Percentiles rank a stretch among this genome's conserved stretches.
These are phyloP conservation scores for Ceratocystis cacaofunesta DNA, from an alignment of 2,329 filamentous ascomycete genomes.

Conservation along the genomic window DNA sequence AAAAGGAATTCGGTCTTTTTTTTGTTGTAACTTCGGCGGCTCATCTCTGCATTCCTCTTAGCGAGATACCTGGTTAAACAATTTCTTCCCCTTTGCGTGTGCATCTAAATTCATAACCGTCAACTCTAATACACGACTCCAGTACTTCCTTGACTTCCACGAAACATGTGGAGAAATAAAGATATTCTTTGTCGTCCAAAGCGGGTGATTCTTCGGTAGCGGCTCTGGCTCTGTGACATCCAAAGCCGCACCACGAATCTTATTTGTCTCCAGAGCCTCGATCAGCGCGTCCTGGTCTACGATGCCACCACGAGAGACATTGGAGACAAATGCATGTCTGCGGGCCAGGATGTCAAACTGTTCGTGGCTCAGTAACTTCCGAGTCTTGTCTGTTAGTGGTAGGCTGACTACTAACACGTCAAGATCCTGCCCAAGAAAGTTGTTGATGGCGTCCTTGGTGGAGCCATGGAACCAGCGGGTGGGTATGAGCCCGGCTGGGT, in stretches of 20 bases:
- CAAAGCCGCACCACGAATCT: conserved; percentile 49
- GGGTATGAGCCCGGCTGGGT: conserved; percentile 35
- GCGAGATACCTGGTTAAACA: conserved; percentile 30
- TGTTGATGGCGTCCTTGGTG: conserved; percentile 30
- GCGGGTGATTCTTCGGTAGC: conserved; percentile 47
- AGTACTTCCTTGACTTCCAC: conserved; percentile 28
- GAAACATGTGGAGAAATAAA: conserved; percentile 44
- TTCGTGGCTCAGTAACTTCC: conserved; percentile 34
- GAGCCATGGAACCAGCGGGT: conserved; percentile 36
- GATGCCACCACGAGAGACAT: conserved; percentile 50
- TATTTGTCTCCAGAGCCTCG: conserved; percentile 36
- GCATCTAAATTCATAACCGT: conserved; percentile 29
- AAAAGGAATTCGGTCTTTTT: no score
- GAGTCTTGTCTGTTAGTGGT: conserved; percentile 36
- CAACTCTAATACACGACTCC: conserved; percentile 29
- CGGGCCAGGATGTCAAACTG: conserved; percentile 34
- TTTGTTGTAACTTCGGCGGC: no score
- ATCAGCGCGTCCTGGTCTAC: conserved; percentile 43
- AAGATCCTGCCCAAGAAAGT: conserved; percentile 35
- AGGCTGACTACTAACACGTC: conserved; percentile 39
- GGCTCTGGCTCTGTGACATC: conserved; percentile 74
- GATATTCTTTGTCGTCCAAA: conserved; percentile 57
- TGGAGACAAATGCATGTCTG: conserved; percentile 47
- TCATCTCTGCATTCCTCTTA: conserved; percentile 22
- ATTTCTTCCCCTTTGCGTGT: conserved; percentile 25